Evolutionary conservation across 73 alveolate genomes (phyloP).

Genomic region (Paramecium sonneborni): DNA sequence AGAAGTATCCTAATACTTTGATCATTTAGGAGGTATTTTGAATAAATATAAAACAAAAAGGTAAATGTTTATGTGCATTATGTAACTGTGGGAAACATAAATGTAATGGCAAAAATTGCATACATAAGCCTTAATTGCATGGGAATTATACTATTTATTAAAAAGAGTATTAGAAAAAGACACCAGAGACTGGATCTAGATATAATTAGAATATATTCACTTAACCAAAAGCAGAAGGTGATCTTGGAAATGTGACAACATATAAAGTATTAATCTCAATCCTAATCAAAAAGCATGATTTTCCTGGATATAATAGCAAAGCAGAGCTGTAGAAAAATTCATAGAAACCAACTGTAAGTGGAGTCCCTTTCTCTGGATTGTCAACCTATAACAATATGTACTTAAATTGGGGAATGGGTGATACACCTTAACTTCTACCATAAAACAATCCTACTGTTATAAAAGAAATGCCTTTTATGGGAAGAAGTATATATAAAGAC

Average conservation of each 20-base stretch:
- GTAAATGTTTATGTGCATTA: slow-evolving; percentile 35
- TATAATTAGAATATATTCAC: neutral
- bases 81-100: slow-evolving; percentile 58
- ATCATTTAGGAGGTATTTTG: slow-evolving; percentile 29
- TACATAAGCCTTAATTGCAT: slow-evolving; percentile 34
- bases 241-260: neutral
- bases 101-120: slow-evolving; percentile 23
- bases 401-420: slow-evolving; percentile 40
- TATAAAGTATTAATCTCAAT: neutral
- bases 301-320: slow-evolving; percentile 14
- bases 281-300: neutral
- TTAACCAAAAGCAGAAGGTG: neutral
- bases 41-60: neutral
- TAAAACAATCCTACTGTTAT: slow-evolving; percentile 36
- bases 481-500: slow-evolving; percentile 32
- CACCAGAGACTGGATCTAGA: neutral
- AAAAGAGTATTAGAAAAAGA: neutral
- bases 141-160: neutral
- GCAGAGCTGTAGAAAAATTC: neutral
- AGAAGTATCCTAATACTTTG: neutral
- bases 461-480: slow-evolving; percentile 50
- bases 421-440: neutral
- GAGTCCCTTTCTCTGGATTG: slow-evolving; percentile 46
- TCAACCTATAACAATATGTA: slow-evolving; percentile 26
- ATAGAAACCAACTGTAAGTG: neutral